These are phyloP conservation scores for Clarireedia homoeocarpa DNA, from an alignment of 2,329 filamentous ascomycete species.

Conservation along the genomic window DNA sequence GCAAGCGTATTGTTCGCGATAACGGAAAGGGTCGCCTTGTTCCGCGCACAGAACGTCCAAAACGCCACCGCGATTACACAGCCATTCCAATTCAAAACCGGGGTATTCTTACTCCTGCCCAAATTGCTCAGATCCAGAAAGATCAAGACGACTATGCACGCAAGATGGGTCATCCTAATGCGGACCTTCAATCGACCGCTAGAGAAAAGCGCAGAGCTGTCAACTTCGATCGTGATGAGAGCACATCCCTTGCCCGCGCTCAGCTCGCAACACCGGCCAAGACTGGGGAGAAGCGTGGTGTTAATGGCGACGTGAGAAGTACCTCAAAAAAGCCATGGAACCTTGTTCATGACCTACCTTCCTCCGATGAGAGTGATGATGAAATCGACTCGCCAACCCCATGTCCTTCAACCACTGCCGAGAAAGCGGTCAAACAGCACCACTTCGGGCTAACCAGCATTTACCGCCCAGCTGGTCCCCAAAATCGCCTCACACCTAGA, in stretches of 20 bases:
- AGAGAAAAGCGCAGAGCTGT: not conserved
- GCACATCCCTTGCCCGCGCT: not conserved
- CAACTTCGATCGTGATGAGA: not conserved
- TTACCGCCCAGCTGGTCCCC: not conserved
- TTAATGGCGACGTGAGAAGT: not conserved
- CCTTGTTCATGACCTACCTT: not conserved
- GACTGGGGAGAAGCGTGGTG: constrained; percentile 1
- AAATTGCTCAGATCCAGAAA: not conserved
- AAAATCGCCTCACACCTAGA: not conserved
- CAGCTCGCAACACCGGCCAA: not conserved
- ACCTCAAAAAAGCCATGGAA: not conserved
- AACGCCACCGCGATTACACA: not conserved
- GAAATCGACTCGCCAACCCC: not conserved
- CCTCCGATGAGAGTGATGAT: not conserved
- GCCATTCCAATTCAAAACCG: not conserved
- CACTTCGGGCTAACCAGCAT: not conserved
- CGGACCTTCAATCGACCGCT: not conserved
- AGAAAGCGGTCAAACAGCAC: too few relatives aligned
- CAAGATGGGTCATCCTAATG: not conserved
- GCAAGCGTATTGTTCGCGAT: not conserved
- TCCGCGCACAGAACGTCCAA: constrained; percentile 3
- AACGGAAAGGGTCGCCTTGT: not conserved
- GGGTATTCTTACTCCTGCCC: not conserved
- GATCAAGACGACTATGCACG: constrained; percentile 3
- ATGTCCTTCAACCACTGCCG: not conserved